Evolutionary conservation across 129 eudicot genomes (phyloP).

Genomic region (Centella asiatica): DNA sequence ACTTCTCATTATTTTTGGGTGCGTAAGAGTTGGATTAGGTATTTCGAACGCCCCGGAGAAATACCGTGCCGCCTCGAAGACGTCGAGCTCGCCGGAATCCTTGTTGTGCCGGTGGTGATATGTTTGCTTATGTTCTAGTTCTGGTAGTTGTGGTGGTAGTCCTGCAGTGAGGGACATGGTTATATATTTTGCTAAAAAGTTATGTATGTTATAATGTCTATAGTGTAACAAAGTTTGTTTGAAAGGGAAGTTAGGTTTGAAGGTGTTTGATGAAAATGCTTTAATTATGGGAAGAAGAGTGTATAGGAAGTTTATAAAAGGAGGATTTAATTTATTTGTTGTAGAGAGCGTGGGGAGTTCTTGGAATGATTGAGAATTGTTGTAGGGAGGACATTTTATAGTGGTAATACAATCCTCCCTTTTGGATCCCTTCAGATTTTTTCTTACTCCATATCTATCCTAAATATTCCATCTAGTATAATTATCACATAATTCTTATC

Average conservation of each 20-base stretch:
- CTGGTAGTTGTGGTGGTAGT: background rate
- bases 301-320: slow-evolving; percentile 19
- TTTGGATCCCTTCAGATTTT: background rate
- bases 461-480: no score
- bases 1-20: slow-evolving; percentile 5
- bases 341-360: slow-evolving; percentile 6
- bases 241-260: background rate
- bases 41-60: slow-evolving; percentile 46
- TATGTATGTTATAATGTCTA: background rate
- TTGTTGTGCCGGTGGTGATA: slow-evolving; percentile 33
- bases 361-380: slow-evolving; percentile 30
- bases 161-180: slow-evolving; percentile 29
- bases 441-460: no score
- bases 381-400: slow-evolving; percentile 14
- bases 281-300: slow-evolving; percentile 14
- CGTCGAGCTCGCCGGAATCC: slow-evolving; percentile 75
- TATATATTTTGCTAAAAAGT: slow-evolving; percentile 1
- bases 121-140: background rate
- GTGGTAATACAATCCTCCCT: slow-evolving; percentile 4
- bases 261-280: background rate
- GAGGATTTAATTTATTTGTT: slow-evolving; percentile 9
- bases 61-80: slow-evolving; percentile 77
- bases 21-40: background rate
- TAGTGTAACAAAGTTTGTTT: background rate
- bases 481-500: no score